Base-by-base conservation (phyloP, 106 monocot species). In the Acorus gramineus region DNA sequence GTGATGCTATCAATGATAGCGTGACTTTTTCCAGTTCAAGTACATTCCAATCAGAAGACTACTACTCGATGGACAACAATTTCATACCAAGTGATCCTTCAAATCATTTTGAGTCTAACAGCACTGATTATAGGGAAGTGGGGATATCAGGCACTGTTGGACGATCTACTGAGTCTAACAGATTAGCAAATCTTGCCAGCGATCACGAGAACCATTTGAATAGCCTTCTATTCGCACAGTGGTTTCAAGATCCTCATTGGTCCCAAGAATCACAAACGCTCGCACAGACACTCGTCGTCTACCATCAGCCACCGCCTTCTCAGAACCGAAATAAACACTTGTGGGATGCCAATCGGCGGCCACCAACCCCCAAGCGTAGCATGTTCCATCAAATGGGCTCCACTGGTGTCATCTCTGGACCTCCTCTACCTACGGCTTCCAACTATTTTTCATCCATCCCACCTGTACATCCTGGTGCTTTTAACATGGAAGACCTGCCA, bases 181-280 rank as follows among this genome's bases (percentile, higher is more conserved):
- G n/a, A 43, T 51, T 76, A 49, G 62, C 72, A 52, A 77, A 84
- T 84, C 86, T 92, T 11, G 47, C 55, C 43, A 81, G 84, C 2
- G 77, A 86, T 56, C 72, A 64, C 60, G 61, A 75, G 0, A 42
- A 59, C 9, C 76, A 87, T 51, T 60, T 60, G 43, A 73, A 55
- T 2, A 84, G 73, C 73, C 79, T 92, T 77, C 5, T 45, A 53
- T 69, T 60, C 82, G 92, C 82, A 58, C 72, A 71, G 46, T 64
- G 47, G 53, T 72, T 50, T 52, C 81, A 78, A 46, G 81, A 75
- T 28, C 28, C 28, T 28, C 28, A 28, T 28, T 28, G 28, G 28
- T 28, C 28, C 28, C 28, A 28, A 28, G 28, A 28, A 28, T 28
- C 28, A 4, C 69, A 56, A 58, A 57, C 66, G 46, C 3, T 65